Conservation (phyloP, 23 red algal genomes). For the Gracilaria domingensis region DNA sequence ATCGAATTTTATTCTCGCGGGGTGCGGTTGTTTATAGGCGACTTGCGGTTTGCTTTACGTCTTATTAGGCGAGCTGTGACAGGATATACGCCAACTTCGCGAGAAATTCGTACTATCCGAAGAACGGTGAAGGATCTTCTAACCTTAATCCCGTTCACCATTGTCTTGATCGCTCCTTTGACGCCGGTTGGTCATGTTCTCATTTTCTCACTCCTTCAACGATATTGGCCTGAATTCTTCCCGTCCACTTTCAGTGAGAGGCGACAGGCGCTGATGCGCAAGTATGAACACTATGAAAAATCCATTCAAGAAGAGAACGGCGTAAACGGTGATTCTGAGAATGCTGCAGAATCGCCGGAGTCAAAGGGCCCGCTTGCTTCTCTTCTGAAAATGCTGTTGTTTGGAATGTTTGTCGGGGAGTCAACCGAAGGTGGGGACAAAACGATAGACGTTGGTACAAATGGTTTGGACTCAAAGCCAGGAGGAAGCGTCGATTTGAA, state of each 20-base stretch:
- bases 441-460: background rate
- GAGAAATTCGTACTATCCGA: conserved; percentile 95
- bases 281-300: conserved; percentile 75
- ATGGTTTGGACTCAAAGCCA: background rate
- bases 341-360: background rate
- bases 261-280: conserved; percentile 93
- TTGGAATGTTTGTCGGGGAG: conserved; percentile 25
- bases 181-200: conserved; percentile 98
- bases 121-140: conserved; percentile 92
- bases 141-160: conserved; percentile 93
- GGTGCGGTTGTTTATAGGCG: conserved; percentile 85
- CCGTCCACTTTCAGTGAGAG: conserved; percentile 97
- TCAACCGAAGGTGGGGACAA: background rate
- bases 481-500: background rate
- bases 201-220: conserved; percentile 97
- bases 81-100: conserved; percentile 90
- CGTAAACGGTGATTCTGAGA: background rate
- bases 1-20: conserved; percentile 96
- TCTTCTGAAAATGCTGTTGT: conserved; percentile 42
- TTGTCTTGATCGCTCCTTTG: conserved; percentile 91
- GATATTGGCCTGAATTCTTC: conserved; percentile 98
- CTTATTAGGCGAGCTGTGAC: conserved; percentile 76
- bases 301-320: conserved; percentile 18
- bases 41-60: conserved; percentile 82
- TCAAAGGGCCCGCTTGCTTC: conserved; percentile 3